A percentile compares a stretch with the other conserved stretches of the same genome.
Conservation (phyloP, 148 eudicot genomes). For the Amaranthus cruentus region DNA sequence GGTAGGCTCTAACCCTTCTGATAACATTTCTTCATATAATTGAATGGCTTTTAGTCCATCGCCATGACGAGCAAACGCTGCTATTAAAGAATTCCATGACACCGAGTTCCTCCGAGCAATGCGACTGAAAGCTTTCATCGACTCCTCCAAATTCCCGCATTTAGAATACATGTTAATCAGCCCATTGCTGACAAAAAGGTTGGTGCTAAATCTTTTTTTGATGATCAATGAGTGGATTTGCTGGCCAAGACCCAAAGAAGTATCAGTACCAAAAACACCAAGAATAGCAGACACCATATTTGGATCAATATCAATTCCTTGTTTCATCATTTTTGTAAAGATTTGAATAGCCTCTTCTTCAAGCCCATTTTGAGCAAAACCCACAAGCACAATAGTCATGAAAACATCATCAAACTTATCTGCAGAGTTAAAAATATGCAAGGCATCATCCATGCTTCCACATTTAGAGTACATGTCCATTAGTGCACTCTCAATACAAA, state of each 20-base stretch:
- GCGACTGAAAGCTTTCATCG: slow-evolving; percentile 42
- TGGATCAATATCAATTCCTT: slow-evolving; percentile 56
- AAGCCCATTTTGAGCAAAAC: slow-evolving; percentile 76
- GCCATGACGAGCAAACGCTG: slow-evolving; percentile 92
- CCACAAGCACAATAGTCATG: slow-evolving; percentile 63
- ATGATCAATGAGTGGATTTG: slow-evolving; percentile 61
- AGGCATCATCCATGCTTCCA: slow-evolving; percentile 49
- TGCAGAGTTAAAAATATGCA: slow-evolving; percentile 59
- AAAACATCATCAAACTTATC: slow-evolving; percentile 63
- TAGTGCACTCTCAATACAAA: slow-evolving; percentile 68
- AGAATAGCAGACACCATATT: slow-evolving; percentile 77
- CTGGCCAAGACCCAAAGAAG: slow-evolving; percentile 61
- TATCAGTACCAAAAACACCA: slow-evolving; percentile 63
- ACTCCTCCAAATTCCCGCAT: slow-evolving; percentile 65
- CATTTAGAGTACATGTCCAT: slow-evolving; percentile 96
- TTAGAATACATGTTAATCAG: slow-evolving; percentile 91
- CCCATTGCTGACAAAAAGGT: slow-evolving; percentile 65
- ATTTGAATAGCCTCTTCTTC: slow-evolving; percentile 67
- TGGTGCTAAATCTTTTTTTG: slow-evolving; percentile 48
- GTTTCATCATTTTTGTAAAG: slow-evolving; percentile 54
- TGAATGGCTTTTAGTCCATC: slow-evolving; percentile 61
- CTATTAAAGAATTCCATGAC: slow-evolving; percentile 87
- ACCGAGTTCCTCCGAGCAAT: slow-evolving; percentile 60
- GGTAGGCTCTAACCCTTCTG: slow-evolving; percentile 50
- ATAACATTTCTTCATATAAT: slow-evolving; percentile 55